Conservation (phyloP, 169 alveolate species). For the Sarcocystis neurona region DNA sequence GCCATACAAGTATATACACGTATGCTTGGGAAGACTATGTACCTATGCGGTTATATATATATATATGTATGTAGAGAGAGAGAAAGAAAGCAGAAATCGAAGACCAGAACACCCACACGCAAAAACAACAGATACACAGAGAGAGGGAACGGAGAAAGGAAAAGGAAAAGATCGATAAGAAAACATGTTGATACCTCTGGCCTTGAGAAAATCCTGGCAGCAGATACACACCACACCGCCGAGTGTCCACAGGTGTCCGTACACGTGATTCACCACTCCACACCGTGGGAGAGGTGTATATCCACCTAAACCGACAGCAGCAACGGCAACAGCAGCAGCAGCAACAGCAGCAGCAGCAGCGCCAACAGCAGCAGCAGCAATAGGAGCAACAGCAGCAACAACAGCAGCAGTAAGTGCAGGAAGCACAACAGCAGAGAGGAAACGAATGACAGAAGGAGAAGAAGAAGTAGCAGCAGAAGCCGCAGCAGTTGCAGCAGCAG, state of each 20-base stretch:
- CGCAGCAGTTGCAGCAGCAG: not conserved
- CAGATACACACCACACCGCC: constrained; percentile 6
- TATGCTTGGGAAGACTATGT: not conserved
- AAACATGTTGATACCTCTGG: not conserved
- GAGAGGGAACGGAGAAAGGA: not conserved
- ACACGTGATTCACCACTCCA: not conserved
- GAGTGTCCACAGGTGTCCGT: constrained; percentile 26
- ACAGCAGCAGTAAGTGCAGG: no score
- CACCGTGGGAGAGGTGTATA: not conserved
- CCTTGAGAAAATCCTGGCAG: not conserved
- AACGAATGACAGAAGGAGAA: not conserved
- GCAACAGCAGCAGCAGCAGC: not conserved
- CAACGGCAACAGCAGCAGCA: not conserved
- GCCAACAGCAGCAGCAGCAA: not conserved
- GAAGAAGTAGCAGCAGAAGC: not conserved
- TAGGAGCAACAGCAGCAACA: no score
- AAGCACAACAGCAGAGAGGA: not conserved
- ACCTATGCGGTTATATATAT: not conserved
- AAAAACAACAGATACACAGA: no score
- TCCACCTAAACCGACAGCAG: not conserved
- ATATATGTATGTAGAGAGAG: not conserved
- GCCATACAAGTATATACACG: not conserved
- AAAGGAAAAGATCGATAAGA: not conserved
- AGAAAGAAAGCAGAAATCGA: not conserved
- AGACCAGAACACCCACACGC: no score